These are phyloP conservation scores for Pelargonium australe DNA, from an alignment of 441 rosid genomes.

Conservation along the genomic window DNA sequence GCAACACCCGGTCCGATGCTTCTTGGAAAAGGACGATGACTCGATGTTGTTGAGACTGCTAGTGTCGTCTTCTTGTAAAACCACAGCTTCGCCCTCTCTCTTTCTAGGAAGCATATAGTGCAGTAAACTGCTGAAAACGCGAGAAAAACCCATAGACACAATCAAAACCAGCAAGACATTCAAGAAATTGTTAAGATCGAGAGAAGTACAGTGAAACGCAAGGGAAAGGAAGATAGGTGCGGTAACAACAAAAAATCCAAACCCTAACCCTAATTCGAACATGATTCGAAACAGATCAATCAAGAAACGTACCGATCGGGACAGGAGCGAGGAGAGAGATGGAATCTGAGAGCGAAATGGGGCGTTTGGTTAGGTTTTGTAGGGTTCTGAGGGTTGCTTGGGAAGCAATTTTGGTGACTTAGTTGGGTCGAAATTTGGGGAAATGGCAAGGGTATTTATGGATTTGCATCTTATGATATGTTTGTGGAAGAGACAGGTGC, in stretches of 20 bases:
- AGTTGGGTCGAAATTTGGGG: constrained; percentile 3
- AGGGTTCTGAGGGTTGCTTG: not conserved
- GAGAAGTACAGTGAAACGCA: not conserved
- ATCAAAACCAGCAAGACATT: constrained; percentile 9
- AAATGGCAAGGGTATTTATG: constrained; percentile 25
- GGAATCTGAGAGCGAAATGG: constrained; percentile 14
- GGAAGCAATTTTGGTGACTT: not conserved
- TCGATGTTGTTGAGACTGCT: constrained; percentile 16
- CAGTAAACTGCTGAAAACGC: constrained; percentile 40
- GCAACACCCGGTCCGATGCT: constrained; percentile 32
- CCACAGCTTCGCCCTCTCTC: constrained; percentile 48
- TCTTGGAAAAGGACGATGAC: constrained; percentile 37
- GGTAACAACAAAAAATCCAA: constrained; percentile 18
- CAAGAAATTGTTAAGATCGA: not conserved
- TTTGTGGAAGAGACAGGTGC: constrained; percentile 16
- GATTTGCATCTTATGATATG: constrained; percentile 15
- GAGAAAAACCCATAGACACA: constrained; percentile 26
- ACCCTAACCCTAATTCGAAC: constrained; percentile 25
- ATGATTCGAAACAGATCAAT: constrained; percentile 19
- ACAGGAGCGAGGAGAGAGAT: constrained; percentile 29
- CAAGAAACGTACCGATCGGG: constrained; percentile 42
- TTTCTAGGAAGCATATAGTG: constrained; percentile 66
- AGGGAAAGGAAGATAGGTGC: constrained; percentile 16
- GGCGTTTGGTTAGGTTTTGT: not conserved
- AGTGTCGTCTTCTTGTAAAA: constrained; percentile 25